Conservation (phyloP, 169 alveolate genomes). For the Plasmodium reichenowi region DNA sequence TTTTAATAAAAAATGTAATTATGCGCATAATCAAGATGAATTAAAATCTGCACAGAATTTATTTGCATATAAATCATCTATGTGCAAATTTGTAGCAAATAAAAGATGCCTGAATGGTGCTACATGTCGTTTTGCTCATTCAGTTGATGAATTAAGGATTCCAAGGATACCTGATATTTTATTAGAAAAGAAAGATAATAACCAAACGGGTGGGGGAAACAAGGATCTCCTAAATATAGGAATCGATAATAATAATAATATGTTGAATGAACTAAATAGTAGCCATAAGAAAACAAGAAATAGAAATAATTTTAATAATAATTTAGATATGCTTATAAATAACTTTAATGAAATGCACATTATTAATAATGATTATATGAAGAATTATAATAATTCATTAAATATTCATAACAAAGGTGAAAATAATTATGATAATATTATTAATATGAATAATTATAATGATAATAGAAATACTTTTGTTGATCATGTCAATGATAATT, state of each 20-base stretch:
- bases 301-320: slow-evolving; percentile 20
- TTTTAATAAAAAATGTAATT: slow-evolving; percentile 79
- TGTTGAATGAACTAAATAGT: not conserved
- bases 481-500: too few relatives aligned
- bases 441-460: not conserved
- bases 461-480: not conserved
- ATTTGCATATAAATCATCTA: slow-evolving; percentile 81
- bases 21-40: slow-evolving; percentile 83
- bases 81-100: slow-evolving; percentile 82
- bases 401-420: not conserved
- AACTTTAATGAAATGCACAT: slow-evolving; percentile 50
- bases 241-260: slow-evolving; percentile 22
- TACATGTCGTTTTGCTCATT: slow-evolving; percentile 85
- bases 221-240: not conserved
- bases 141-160: slow-evolving; percentile 79
- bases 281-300: not conserved
- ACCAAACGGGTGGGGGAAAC: slow-evolving; percentile 26
- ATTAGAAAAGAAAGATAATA: slow-evolving; percentile 54
- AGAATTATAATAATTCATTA: too few relatives aligned
- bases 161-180: slow-evolving; percentile 75
- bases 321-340: slow-evolving; percentile 36
- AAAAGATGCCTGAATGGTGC: slow-evolving; percentile 81
- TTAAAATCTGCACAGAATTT: slow-evolving; percentile 82
- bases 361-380: slow-evolving; percentile 13
- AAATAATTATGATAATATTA: slow-evolving; percentile 12